Percentiles rank a stretch among this genome's conserved stretches.
phyloP scores from a whole-genome alignment of 108 stramenopile genomes.

The Epithemia pelagica region DNA sequence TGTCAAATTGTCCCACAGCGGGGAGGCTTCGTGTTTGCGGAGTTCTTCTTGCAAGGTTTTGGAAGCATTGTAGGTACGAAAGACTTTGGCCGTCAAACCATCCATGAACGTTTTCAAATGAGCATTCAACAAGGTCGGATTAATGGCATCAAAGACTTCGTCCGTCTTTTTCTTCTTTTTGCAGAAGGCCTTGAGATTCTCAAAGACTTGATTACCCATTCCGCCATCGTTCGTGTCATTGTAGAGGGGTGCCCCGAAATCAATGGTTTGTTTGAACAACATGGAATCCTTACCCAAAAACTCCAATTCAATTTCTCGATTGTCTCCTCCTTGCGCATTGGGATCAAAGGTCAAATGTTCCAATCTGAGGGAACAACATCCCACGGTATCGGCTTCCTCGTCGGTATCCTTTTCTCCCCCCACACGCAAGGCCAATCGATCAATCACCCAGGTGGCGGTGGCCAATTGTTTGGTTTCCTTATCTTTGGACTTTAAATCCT shows the following conservation, averaged over 20 bases:
- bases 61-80: conserved; percentile 99
- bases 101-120: conserved; percentile 96
- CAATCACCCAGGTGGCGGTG: conserved; percentile 99
- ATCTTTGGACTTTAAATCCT: conserved; percentile 76
- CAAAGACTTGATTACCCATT: conserved; percentile 87
- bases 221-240: conserved; percentile 64
- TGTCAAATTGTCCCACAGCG: conserved; percentile 64
- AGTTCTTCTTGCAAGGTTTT: conserved; percentile 96
- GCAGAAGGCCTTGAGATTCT: conserved; percentile 88
- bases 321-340: conserved; percentile 68
- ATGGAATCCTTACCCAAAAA: conserved; percentile 99
- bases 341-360: conserved; percentile 98
- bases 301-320: conserved; percentile 95
- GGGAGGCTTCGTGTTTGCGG: conserved; percentile 56
- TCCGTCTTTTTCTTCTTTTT: conserved; percentile 82
- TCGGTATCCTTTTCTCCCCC: conserved; percentile 99
- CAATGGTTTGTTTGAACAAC: conserved; percentile 99
- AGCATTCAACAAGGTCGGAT: conserved; percentile 84
- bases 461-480: conserved; percentile 83
- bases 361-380: conserved; percentile 97
- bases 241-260: conserved; percentile 83
- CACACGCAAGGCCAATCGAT: conserved; percentile 98
- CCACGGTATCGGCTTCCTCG: conserved; percentile 99
- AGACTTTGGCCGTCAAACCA: conserved; percentile 99
- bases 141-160: conserved; percentile 94